Evolutionary conservation across 2,329 filamentous ascomycete genomes (phyloP), one percentile per base, ranked within the genome.

Genomic region (Penicillium crustosum): DNA sequence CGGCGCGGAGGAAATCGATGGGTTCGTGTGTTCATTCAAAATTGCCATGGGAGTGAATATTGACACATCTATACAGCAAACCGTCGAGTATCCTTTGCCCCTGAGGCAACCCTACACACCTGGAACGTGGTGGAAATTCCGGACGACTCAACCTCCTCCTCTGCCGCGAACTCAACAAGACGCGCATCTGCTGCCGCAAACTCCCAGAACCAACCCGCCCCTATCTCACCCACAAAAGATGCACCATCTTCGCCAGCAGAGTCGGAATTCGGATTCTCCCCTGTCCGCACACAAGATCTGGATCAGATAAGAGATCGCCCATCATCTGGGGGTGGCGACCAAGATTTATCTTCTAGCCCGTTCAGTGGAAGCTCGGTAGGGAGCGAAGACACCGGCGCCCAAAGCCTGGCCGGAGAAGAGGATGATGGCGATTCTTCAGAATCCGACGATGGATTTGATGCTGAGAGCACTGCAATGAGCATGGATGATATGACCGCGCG

Each of bases 91-190:
- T 97, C 93, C 0, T 99, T 99, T 75, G 94, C 94, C 5, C 94
- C 94, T 1, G 94, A 99, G 77, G 94, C 94, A 13, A 99, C 94
- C 4, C 82, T 99, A 36, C 94, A 99, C 73, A 99, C 94, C 0
- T 97, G 96, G 83, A 93, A 97, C 70, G 93, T 94, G 55, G 86
- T 97, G 44, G 93, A 97, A 70, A 89, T 93, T 61, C 83, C 87
- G 71, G 91, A 93, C 69, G 93, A 97, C 71, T 91, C 91, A 21
- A 95, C 92, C 1, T 89, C 88, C 15, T 87, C 86, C 12, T 88
- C 86, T 7, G 82, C 84, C 8, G 89, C 89, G 0, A 90, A 93
- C 62, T 86, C 87, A 12, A 91, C 89, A 13, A 81, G 91, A 65
- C 84, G 90, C 61, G 86, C 87, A 52, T 94, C 91, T 4, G 85